Evolutionary conservation across 108 stramenopile species (phyloP).

Genomic region (Fragilaria crotonensis): DNA sequence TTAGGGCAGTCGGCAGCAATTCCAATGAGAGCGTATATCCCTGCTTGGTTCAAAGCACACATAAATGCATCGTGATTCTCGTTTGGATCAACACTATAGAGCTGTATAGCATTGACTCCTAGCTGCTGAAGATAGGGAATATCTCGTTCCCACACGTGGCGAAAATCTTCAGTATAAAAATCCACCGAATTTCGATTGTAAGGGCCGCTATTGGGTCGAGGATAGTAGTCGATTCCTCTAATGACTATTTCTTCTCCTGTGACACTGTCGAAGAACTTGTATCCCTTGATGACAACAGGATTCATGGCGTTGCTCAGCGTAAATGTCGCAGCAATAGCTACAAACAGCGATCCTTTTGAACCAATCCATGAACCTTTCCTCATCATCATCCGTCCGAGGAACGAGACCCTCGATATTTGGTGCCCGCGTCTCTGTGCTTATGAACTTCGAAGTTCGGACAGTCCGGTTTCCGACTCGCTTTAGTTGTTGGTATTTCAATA

Average conservation of each 20-base stretch:
- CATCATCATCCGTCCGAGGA: too few species aligned
- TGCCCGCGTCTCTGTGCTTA: too few species aligned
- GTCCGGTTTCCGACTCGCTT: too few species aligned
- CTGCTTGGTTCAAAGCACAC: constrained; percentile 35
- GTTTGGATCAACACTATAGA: constrained; percentile 32
- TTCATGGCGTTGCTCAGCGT: background rate
- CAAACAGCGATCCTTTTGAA: too few species aligned
- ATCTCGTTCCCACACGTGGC: constrained; percentile 29
- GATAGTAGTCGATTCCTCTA: constrained; percentile 42
- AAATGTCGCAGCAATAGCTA: too few species aligned
- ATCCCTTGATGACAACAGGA: constrained; percentile 12
- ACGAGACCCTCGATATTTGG: too few species aligned
- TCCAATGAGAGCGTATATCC: constrained; percentile 35
- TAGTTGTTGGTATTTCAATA: too few species aligned
- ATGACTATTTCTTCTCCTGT: constrained; percentile 31
- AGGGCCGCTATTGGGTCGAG: constrained; percentile 32
- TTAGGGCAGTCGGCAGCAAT: constrained; percentile 24
- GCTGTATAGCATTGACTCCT: constrained; percentile 33
- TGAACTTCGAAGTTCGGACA: too few species aligned
- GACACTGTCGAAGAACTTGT: constrained; percentile 27
- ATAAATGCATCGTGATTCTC: constrained; percentile 38
- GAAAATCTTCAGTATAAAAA: constrained; percentile 31
- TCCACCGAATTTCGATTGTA: constrained; percentile 26
- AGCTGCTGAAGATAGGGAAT: constrained; percentile 27
- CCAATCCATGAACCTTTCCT: too few species aligned